A percentile compares a stretch with the other conserved stretches of the same genome.
These are phyloP conservation scores for Citrus cavaleriei DNA, from an alignment of 345 rosid genomes.

Conservation along the genomic window DNA sequence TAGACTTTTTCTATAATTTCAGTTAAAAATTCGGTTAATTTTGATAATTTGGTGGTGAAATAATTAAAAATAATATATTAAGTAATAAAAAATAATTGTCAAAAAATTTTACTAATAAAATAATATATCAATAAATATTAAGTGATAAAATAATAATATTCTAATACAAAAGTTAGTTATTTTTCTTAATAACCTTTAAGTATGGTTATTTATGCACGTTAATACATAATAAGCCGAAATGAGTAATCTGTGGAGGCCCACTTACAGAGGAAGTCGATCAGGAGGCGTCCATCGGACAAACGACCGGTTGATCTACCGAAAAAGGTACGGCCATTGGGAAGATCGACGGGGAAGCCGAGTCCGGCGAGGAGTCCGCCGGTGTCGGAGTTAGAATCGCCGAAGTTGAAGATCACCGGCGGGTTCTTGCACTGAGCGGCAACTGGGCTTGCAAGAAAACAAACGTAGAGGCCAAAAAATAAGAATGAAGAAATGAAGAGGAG, in stretches of 20 bases:
- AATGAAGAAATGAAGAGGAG: neutral
- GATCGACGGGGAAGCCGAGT: slow-evolving; percentile 62
- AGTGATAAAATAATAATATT: no score
- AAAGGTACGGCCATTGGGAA: slow-evolving; percentile 69
- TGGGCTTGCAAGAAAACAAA: neutral
- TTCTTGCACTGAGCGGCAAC: slow-evolving; percentile 32
- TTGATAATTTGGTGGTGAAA: no score
- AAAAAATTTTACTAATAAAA: neutral
- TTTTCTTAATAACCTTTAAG: neutral
- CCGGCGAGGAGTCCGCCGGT: slow-evolving; percentile 89
- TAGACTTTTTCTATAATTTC: no score
- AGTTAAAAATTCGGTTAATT: no score
- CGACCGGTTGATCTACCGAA: slow-evolving; percentile 72
- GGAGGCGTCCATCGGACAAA: slow-evolving; percentile 78
- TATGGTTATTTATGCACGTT: neutral
- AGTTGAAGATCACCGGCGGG: slow-evolving; percentile 71
- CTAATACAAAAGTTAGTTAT: neutral
- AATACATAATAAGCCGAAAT: neutral
- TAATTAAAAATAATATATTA: no score
- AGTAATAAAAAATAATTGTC: no score
- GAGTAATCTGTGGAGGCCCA: neutral
- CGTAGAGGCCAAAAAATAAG: neutral
- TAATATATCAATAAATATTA: neutral
- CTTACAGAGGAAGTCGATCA: slow-evolving; percentile 84
- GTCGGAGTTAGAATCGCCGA: slow-evolving; percentile 92